These are phyloP conservation scores for Microdochium bolleyi DNA, from an alignment of 2,329 filamentous ascomycete species.

Conservation along the genomic window DNA sequence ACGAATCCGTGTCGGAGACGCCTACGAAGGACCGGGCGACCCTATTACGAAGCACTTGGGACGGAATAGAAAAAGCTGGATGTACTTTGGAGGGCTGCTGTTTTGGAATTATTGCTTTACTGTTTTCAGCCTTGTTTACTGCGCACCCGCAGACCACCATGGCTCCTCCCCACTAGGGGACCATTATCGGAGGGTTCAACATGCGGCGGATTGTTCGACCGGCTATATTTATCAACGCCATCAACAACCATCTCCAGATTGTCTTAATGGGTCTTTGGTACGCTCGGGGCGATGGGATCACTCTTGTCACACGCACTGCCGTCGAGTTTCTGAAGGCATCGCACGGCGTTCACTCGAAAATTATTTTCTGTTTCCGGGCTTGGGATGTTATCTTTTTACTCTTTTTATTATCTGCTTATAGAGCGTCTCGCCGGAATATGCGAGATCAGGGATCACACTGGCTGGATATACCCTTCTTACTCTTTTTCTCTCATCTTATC, in stretches of 20 bases:
- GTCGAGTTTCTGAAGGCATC: constrained; percentile 1
- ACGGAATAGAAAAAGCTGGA: constrained; percentile 1
- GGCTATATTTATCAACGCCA: background rate
- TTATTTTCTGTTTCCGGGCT: background rate
- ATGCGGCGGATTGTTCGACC: background rate
- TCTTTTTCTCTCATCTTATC: background rate
- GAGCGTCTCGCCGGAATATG: background rate
- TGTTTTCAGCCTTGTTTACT: background rate
- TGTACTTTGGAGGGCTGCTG: background rate
- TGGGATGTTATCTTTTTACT: background rate
- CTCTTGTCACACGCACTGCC: background rate
- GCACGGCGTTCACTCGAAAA: background rate
- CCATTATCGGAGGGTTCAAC: background rate
- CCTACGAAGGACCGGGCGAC: background rate
- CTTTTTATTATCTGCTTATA: background rate
- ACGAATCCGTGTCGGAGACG: background rate
- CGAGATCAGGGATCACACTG: background rate
- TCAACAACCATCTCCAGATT: background rate
- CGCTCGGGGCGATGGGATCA: background rate
- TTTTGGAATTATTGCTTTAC: background rate
- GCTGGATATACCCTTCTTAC: background rate
- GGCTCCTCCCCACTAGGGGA: background rate
- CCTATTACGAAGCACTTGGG: background rate
- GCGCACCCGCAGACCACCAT: background rate
- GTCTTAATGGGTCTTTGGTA: background rate